A percentile compares a stretch with the other conserved stretches of the same genome.
Conservation (phyloP, 1,284 basidiomycete species). For the Cryptococcus wingfieldii region DNA sequence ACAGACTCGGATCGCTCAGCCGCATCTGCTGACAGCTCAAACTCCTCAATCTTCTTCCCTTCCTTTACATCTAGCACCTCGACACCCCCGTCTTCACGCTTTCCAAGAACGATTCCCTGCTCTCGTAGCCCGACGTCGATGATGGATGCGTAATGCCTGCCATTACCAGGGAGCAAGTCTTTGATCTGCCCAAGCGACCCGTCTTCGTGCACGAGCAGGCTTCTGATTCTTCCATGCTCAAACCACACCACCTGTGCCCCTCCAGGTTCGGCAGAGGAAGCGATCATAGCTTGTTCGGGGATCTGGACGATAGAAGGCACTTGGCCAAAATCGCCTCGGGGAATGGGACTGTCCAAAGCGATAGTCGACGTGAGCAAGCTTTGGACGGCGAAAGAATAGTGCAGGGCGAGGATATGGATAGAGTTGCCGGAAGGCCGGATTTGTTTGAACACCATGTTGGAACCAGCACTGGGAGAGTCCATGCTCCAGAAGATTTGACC, state of each 20-base stretch:
- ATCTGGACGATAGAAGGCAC: conserved; percentile 58
- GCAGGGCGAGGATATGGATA: conserved; percentile 65
- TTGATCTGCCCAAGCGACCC: conserved; percentile 54
- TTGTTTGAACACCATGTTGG: conserved; percentile 61
- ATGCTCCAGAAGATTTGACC: conserved; percentile 38
- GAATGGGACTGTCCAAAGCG: conserved; percentile 56
- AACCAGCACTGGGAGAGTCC: conserved; percentile 42
- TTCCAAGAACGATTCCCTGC: conserved; percentile 46
- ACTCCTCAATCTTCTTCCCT: conserved; percentile 56
- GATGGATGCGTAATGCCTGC: conserved; percentile 22
- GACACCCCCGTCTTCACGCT: conserved; percentile 57
- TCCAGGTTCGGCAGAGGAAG: conserved; percentile 20
- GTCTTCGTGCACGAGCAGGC: conserved; percentile 18
- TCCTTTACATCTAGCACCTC: conserved; percentile 56
- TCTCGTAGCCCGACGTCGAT: conserved; percentile 34
- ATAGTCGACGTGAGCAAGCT: conserved; percentile 63
- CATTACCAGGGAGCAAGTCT: conserved; percentile 48
- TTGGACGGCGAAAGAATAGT: conserved; percentile 60
- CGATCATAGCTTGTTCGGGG: conserved; percentile 31
- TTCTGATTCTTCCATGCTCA: conserved; percentile 57
- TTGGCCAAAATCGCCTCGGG: conserved; percentile 53
- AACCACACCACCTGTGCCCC: conserved; percentile 61
- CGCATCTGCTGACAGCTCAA: conserved; percentile 53
- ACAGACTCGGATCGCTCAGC: conserved; percentile 47
- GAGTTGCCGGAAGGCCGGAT: conserved; percentile 56